Base-by-base conservation (phyloP, 495 filamentous ascomycete genomes). In the Aspergillus sparsus region DNA sequence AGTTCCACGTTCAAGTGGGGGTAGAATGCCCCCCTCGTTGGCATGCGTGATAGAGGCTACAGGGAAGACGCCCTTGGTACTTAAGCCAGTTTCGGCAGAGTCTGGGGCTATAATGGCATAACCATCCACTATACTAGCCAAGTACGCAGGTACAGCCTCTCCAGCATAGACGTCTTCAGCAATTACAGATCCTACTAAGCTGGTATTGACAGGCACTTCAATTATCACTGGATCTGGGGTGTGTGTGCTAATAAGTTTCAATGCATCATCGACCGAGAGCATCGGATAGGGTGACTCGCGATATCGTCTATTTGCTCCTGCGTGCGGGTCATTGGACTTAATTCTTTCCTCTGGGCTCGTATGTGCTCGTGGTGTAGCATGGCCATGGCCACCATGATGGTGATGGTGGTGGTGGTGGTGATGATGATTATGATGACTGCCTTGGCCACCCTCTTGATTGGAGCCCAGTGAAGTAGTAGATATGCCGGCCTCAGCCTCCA, bases 101-200 rank as follows among this genome's bases (percentile, higher is more conserved):
- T 71, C 67, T 0, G 76, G 68, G 11, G 74, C 75, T 61, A 78
- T 79, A 15, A 97, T 82, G 3, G 95, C 95, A 68, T 99, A 99
- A 10, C 94, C 94, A 69, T 99, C 94, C 3, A 99, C 95, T 58
- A 97, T 99, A 67, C 92, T 97, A 42, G 94, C 94, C 53, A 90
- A 83, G 74, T 91, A 99, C 6, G 95, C 94, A 5, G 94, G 94
- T 0, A 98, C 95, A 12, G 86, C 78, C 67, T 97, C 93, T 21
- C 76, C 69, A 4, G 94, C 90, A 47, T 79, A 83, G 39, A 98
- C 86, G 67, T 96, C 90, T 69, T 89, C 84, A 6, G 93, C 94
- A 9, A 98, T 77, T 5, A 97, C 85, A 49, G 82, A 80, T 9
- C 92, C 92, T 7, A 91, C 84, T 0, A 97, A 71, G 10, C 69